Percentiles rank a stretch among this genome's conserved stretches.
Conservation (phyloP, 495 filamentous ascomycete species). For the Hapsidospora chrysogenum region DNA sequence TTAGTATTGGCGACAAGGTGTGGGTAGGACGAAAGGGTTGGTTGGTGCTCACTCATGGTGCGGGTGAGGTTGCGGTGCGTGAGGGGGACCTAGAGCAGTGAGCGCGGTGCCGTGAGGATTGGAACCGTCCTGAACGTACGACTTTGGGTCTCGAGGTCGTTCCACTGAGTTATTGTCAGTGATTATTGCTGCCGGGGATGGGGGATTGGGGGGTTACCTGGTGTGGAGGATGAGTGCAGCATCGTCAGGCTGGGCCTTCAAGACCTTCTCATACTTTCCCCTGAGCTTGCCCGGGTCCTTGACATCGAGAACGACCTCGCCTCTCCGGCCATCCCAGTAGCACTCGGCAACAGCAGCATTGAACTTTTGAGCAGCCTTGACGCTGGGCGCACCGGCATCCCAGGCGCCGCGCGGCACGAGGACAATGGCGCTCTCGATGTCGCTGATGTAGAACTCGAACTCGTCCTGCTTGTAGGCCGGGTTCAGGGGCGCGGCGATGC, state of each 20-base stretch:
- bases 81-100: constrained; percentile 52
- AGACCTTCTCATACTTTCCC: constrained; percentile 27
- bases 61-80: constrained; percentile 62
- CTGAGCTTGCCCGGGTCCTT: constrained; percentile 53
- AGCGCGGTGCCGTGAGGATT: no score
- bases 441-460: constrained; percentile 80
- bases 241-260: constrained; percentile 44
- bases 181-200: not conserved
- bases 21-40: no score
- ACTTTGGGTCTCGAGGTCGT: constrained; percentile 76
- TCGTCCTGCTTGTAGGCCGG: constrained; percentile 72
- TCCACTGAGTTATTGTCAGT: constrained; percentile 29
- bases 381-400: constrained; percentile 41
- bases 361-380: constrained; percentile 57
- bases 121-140: constrained; percentile 22
- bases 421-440: constrained; percentile 57
- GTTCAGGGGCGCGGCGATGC: constrained; percentile 66
- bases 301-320: constrained; percentile 54
- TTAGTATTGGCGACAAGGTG: no score
- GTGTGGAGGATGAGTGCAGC: constrained; percentile 55
- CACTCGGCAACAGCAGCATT: constrained; percentile 65
- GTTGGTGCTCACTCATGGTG: constrained; percentile 30
- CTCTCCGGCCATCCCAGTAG: constrained; percentile 46
- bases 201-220: constrained; percentile 6
- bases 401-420: constrained; percentile 57